Evolutionary conservation across 441 rosid genomes (phyloP), one percentile per base, ranked within the genome.

Genomic region (Gossypium schwendimanii): DNA sequence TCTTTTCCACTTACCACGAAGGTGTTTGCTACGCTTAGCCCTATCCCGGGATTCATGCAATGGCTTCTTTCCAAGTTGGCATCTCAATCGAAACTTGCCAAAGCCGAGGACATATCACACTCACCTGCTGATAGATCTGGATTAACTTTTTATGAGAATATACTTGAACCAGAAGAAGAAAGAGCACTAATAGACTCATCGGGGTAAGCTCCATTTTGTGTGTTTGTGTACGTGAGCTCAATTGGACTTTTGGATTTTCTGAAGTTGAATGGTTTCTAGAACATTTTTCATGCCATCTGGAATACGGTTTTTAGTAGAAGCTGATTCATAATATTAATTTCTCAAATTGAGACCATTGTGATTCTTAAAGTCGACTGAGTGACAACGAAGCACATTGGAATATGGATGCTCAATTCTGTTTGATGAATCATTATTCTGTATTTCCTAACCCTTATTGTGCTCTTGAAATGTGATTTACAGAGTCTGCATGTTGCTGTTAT

Each of bases 1-100:
- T 45, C 47, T 69, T 74, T 71, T 59, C 47, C 58, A 54, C 67
- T 70, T 20, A 45, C 67, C 71, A 20, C 52, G 49, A 61, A 95
- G 99, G 89, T 78, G 73, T 95, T 93, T 89, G 99, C 93, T 63
- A 95, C 99, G 8, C 87, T 93, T 63, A 95, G 98, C 75, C 99
- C 98, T 71, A 91, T 95, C 72, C 96, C 95, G 55, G 99, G 97
- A 63, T 95, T 77, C 78, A 89, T 90, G 90, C 91, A 83, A 69
- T 93, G 99, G 98, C 84, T 95, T 61, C 76, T 88, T n/a, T 84
- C 98, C 6, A 95, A 95, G 83, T 76, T 95, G 86, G 90, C 91
- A 73, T 88, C 98, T 72, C 99, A 89, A 60, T 83, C 87, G 31
- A 84, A 76, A 79, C 85, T 94, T 62, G 82, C 90, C 71, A 87